These are phyloP conservation scores for Calonectria pteridis DNA, from an alignment of 2,329 filamentous ascomycete species.

Conservation along the genomic window DNA sequence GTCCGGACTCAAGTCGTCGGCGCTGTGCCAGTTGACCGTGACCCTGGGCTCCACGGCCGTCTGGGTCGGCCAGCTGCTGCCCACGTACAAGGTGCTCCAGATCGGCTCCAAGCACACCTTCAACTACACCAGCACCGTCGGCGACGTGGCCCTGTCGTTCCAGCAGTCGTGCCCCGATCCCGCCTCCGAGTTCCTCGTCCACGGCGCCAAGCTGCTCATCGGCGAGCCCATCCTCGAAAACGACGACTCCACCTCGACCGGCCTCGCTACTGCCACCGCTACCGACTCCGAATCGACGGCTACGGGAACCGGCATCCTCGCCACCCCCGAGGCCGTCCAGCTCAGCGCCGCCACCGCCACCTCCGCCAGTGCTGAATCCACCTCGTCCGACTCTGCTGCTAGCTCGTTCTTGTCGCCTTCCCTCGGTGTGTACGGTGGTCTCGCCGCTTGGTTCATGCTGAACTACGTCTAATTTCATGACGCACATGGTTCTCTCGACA, in stretches of 20 bases:
- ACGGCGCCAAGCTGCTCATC: neutral
- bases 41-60: constrained; percentile 1
- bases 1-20: neutral
- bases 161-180: constrained; percentile 3
- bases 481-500: neutral
- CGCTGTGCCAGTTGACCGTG: neutral
- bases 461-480: neutral
- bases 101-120: constrained; percentile 5
- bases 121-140: neutral
- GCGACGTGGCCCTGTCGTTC: neutral
- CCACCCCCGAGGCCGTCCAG: neutral
- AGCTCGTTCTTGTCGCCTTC: neutral
- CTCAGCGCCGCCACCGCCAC: neutral
- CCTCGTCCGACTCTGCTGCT: neutral
- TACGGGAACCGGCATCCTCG: neutral
- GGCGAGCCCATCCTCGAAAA: neutral
- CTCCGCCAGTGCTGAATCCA: neutral
- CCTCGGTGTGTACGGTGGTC: neutral
- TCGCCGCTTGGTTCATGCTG: neutral
- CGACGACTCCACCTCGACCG: neutral
- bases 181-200: constrained; percentile 6
- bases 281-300: too few relatives aligned
- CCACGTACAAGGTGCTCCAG: neutral
- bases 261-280: neutral
- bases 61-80: constrained; percentile 10